These are phyloP conservation scores for Aspergillus fijiensis DNA, from an alignment of 2,329 filamentous ascomycete genomes.

Conservation along the genomic window DNA sequence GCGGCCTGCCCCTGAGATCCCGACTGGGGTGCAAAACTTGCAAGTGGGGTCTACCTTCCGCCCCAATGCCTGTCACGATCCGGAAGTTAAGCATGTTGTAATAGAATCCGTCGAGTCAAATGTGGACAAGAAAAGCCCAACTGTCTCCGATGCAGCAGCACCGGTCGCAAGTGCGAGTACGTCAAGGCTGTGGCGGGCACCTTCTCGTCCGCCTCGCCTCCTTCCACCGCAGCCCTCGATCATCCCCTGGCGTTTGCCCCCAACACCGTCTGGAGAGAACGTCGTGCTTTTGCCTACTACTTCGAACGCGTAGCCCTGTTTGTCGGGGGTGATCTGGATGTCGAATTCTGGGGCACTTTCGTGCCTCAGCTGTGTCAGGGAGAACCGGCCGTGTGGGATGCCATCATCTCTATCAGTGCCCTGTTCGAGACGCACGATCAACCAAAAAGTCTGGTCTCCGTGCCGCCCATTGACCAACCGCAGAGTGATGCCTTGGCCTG, in stretches of 20 bases:
- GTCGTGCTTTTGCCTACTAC: conserved; percentile 41
- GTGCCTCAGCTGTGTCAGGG: conserved; percentile 37
- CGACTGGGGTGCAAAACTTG: conserved; percentile 33
- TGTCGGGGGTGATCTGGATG: conserved; percentile 35
- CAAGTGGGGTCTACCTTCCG: conserved; percentile 25
- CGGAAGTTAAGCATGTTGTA: conserved; percentile 3
- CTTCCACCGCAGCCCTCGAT: conserved; percentile 4
- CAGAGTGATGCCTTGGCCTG: conserved; percentile 31
- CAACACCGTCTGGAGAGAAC: conserved; percentile 32
- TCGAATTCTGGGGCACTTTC: conserved; percentile 37
- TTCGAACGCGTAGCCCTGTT: conserved; percentile 32
- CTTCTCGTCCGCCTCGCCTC: conserved; percentile 6
- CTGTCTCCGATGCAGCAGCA: conserved; percentile 35
- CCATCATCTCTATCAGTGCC: conserved; percentile 38
- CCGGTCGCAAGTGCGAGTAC: conserved; percentile 38
- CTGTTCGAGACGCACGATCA: conserved; percentile 33
- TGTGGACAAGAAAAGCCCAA: conserved; percentile 38
- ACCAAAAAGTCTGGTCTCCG: conserved; percentile 8
- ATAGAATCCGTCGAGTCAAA: conserved; percentile 34
- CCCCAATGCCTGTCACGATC: background rate
- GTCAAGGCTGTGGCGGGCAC: conserved; percentile 10
- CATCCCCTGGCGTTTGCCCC: conserved; percentile 21
- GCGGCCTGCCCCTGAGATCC: conserved; percentile 21
- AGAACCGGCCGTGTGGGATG: conserved; percentile 41
- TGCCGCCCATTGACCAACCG: conserved; percentile 16